Conservation (phyloP, 352 stramenopile species). For the Globisporangium echinulatum region DNA sequence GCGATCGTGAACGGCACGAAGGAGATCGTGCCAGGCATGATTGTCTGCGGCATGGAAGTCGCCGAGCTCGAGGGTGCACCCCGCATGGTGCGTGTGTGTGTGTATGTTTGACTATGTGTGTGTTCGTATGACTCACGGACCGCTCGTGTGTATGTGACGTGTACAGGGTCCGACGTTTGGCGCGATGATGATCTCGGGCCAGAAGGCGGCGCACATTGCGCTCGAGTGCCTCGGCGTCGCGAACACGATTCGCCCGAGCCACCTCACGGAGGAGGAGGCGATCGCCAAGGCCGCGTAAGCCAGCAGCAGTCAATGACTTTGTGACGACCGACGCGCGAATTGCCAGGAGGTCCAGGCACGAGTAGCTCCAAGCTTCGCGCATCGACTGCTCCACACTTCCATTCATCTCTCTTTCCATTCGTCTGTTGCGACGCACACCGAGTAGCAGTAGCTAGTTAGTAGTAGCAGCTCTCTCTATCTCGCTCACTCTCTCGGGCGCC, state of each 20-base stretch:
- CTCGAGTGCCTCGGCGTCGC: constrained; percentile 53
- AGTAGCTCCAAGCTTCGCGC: too few relatives aligned
- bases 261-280: constrained; percentile 24
- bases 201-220: constrained; percentile 55
- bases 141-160: not conserved
- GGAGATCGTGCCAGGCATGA: constrained; percentile 61
- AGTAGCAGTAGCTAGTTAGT: too few relatives aligned
- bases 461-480: too few relatives aligned
- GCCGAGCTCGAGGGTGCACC: constrained; percentile 51
- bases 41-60: constrained; percentile 58
- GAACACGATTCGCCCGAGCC: constrained; percentile 39
- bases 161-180: constrained; percentile 45
- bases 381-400: too few relatives aligned
- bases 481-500: too few relatives aligned
- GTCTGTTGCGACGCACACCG: too few relatives aligned
- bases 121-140: not conserved
- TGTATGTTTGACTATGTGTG: not conserved
- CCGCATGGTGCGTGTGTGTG: constrained; percentile 29
- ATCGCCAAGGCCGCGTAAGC: constrained; percentile 37
- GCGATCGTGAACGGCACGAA: constrained; percentile 55
- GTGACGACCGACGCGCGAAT: too few relatives aligned
- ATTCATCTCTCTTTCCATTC: too few relatives aligned
- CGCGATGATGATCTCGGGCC: constrained; percentile 64
- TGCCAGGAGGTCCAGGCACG: too few relatives aligned
- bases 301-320: not conserved